Base-by-base conservation (phyloP, 1,139 yeast species). In the Suhomyces yuchorum region DNA sequence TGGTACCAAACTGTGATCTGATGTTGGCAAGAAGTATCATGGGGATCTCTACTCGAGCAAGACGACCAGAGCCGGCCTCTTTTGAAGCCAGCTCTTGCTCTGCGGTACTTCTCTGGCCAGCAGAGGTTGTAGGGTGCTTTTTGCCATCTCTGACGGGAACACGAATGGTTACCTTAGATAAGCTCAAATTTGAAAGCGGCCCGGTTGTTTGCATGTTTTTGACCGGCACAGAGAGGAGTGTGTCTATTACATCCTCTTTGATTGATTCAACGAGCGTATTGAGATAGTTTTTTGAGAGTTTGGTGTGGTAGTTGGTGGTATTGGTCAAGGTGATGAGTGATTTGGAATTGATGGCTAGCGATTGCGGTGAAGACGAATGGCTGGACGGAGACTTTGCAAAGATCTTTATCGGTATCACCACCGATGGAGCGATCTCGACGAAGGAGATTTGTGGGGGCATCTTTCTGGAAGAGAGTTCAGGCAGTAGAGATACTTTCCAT, bases 361-460 rank as follows among this genome's bases (percentile, higher is more conserved):
- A 50, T 18, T 38, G 44, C 22, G 39, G 49, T 4, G 35, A 18
- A 4, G 37, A 24, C 11, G 40, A 9, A 8, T 9, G 14, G 8
- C 26, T 9, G 1, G 48, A 19, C 8, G 43, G 38, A 8, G 48
- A 30, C 38, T 54, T 55, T 3, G 53, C 57, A 37, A 56, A 54
- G 20, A 56, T 38, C 48, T 56, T 57, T 20, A 56, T 23, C 33
- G 60, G 60, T n/a, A 56, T 44, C 14, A 43, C 49, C 2, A 47
- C 39, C 8, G 38, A 38, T 8, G 45, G 42, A 7, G 54, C 45
- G 7, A 56, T 26, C 34, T 49, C 43, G 11, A 57, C 38, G 24
- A 57, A 56, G 15, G 60, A 52, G 20, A 57, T 53, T 37, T 57
- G 60, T 15, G 60, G 60, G 3, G 59, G 59, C 60, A 56, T 56